Evolutionary conservation across 331 rosid species (phyloP).

Genomic region (Saraca asoca): DNA sequence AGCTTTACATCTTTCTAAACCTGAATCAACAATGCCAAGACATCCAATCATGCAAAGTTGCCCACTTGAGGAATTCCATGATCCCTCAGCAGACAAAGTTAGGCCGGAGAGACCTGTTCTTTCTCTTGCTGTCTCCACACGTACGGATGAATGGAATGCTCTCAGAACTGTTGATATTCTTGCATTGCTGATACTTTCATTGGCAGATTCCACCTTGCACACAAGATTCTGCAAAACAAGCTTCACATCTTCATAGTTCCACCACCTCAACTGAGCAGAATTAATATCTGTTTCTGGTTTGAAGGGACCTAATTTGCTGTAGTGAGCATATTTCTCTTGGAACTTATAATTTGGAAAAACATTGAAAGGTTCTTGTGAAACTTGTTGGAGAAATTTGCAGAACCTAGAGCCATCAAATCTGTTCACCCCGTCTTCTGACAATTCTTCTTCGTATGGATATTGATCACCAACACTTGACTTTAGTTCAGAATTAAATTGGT

Average conservation of each 20-base stretch:
- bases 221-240: slow-evolving; percentile 21
- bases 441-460: background rate
- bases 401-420: slow-evolving; percentile 15
- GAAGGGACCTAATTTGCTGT: slow-evolving; percentile 18
- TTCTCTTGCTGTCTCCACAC: background rate
- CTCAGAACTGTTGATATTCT: slow-evolving; percentile 23
- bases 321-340: background rate
- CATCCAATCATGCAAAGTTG: slow-evolving; percentile 28
- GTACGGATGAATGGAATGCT: slow-evolving; percentile 6
- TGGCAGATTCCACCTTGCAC: slow-evolving; percentile 1
- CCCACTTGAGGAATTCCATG: slow-evolving; percentile 31
- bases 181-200: background rate
- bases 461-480: slow-evolving; percentile 17
- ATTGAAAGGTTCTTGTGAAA: slow-evolving; percentile 17
- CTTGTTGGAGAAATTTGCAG: slow-evolving; percentile 5
- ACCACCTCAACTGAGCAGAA: background rate
- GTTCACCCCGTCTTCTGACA: background rate
- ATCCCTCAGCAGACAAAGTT: slow-evolving; percentile 23
- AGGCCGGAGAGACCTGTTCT: slow-evolving; percentile 25
- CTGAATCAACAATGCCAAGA: slow-evolving; percentile 18
- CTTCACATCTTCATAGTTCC: slow-evolving; percentile 10
- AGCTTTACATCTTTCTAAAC: background rate
- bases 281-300: background rate
- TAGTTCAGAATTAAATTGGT: slow-evolving; percentile 28
- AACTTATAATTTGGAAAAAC: background rate